phyloP scores from a whole-genome alignment of 495 filamentous ascomycete genomes.

The Alectoria sarmentosa region DNA sequence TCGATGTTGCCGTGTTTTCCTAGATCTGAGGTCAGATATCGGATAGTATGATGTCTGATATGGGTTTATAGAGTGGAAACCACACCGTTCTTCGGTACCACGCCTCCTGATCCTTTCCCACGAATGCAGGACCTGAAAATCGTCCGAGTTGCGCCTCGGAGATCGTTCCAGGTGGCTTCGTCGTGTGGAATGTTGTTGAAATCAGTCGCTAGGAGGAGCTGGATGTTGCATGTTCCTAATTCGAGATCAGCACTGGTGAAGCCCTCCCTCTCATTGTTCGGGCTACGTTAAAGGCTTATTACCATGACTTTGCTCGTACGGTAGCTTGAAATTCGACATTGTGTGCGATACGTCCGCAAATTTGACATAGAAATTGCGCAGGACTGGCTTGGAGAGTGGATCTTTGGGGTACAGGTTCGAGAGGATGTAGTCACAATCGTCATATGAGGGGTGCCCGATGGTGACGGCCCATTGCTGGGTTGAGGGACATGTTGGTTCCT shows the following conservation, averaged over 20 bases:
- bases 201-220: neutral
- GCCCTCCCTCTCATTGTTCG: neutral
- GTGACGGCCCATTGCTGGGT: neutral
- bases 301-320: conserved; percentile 1
- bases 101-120: neutral
- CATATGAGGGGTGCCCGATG: neutral
- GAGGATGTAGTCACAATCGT: conserved; percentile 1
- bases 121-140: neutral
- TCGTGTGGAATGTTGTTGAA: conserved; percentile 3
- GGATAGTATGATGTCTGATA: neutral
- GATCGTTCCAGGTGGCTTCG: neutral
- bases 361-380: neutral
- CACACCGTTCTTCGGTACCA: neutral
- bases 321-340: neutral
- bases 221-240: neutral
- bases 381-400: neutral
- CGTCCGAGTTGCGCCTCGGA: conserved; percentile 1
- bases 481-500: neutral
- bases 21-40: neutral
- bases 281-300: neutral
- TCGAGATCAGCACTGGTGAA: too few species aligned
- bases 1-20: conserved; percentile 1
- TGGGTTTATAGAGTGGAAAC: too few species aligned
- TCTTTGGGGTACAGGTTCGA: conserved; percentile 2
- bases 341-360: neutral